Evolutionary conservation across 2,329 filamentous ascomycete species (phyloP), one percentile per base, ranked within the genome.

Genomic region (Zasmidium citrigriseum): DNA sequence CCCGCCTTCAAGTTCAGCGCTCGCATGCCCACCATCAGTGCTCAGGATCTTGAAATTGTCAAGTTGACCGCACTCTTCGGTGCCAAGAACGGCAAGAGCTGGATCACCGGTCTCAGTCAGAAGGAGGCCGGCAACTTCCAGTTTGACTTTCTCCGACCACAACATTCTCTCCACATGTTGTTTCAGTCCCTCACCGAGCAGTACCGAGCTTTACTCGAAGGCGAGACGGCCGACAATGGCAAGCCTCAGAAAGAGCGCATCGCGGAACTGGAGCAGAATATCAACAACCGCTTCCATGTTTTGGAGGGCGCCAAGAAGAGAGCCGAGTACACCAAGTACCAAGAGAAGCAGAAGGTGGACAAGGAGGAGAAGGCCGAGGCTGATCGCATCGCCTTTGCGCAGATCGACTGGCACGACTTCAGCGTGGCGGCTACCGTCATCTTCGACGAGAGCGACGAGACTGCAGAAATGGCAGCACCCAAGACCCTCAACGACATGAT

Each of bases 391-490:
- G 83, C 83, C 54, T 89, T 95, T 74, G 89, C 89, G 1, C 89
- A 95, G 68, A 95, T 99, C 63, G 95, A 99, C 75, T 99, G 95
- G 95, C 91, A 96, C 71, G 93, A 98, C 72, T 99, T 99, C 68
- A 88, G 93, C 29, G 89, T 99, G 20, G 92, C 97, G 46, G 95
- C 97, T 76, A 97, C 93, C 0, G 93, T 99, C 54, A 82, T 91
- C 16, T 99, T 99, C 75, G 92, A 86, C 58, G 93, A 96, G 66
- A 84, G 86, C 41, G 95, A 99, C 73, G 93, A 97, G 66, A 85
- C 90, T 63, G 86, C 87, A 38, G 89, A 95, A 63, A 86, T 99
- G 11, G 93, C 93, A 27, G 89, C 93, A 1, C 95, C 95, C 1
- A 95, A 91, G 3, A 92, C 89, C 4, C 86, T 97, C 45, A 90